Percentiles rank a stretch among this genome's conserved stretches.
These are phyloP conservation scores for Tephrocybe sp. DNA, from an alignment of 768 basidiomycete genomes.

Conservation along the genomic window DNA sequence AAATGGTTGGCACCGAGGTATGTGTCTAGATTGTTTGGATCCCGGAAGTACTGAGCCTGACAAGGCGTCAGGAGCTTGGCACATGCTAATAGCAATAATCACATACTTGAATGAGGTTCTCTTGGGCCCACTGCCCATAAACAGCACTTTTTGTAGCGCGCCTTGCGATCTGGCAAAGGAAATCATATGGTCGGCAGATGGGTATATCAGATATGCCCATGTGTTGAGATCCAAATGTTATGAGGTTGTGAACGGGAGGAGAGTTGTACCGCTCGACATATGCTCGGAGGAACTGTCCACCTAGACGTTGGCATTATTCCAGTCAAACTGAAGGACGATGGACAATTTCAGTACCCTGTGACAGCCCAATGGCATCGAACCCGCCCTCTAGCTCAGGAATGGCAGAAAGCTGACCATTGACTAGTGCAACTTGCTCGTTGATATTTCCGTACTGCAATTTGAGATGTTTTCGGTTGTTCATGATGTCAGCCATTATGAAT, in stretches of 20 bases:
- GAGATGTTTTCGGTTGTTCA: neutral
- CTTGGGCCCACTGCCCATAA: conserved; percentile 75
- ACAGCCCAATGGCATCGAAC: conserved; percentile 87
- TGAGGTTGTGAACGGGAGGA: conserved; percentile 75
- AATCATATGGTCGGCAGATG: conserved; percentile 57
- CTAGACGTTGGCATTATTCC: conserved; percentile 29
- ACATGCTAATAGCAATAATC: neutral
- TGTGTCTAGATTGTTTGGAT: conserved; percentile 53
- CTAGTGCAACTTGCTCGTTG: conserved; percentile 63
- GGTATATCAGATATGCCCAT: conserved; percentile 84
- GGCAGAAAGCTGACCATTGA: conserved; percentile 58
- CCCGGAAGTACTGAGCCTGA: conserved; percentile 86
- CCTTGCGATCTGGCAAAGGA: conserved; percentile 68
- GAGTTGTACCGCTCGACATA: conserved; percentile 74
- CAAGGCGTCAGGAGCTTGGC: neutral
- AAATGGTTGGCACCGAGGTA: conserved; percentile 67
- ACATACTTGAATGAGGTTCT: conserved; percentile 66
- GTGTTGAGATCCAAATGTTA: conserved; percentile 86
- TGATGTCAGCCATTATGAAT: neutral
- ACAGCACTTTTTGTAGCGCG: conserved; percentile 59
- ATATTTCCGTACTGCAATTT: conserved; percentile 70
- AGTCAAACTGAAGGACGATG: neutral
- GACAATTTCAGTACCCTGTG: conserved; percentile 55
- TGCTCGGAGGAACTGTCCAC: conserved; percentile 85
- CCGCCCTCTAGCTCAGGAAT: conserved; percentile 65